phyloP scores from a whole-genome alignment of 495 filamentous ascomycete genomes.

The Hypoxylon trugodes region DNA sequence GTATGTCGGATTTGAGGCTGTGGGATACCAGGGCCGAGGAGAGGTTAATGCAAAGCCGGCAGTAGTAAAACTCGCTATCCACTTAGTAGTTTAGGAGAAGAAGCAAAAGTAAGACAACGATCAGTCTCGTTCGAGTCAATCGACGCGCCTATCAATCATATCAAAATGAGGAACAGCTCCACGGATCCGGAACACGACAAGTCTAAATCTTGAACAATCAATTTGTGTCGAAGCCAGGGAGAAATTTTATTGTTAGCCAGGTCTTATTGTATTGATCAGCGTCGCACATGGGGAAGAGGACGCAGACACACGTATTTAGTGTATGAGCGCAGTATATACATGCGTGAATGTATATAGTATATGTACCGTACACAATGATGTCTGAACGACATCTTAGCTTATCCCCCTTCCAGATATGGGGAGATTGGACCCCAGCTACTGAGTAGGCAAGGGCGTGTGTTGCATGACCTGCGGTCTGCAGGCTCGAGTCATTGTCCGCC shows the following conservation, averaged over 20 bases:
- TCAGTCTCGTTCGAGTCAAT: conserved; percentile 22
- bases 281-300: conserved; percentile 6
- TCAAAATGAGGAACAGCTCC: conserved; percentile 24
- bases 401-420: conserved; percentile 11
- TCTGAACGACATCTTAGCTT: conserved; percentile 21
- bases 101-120: conserved; percentile 38
- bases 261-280: conserved; percentile 10
- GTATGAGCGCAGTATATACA: too few species aligned
- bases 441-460: conserved; percentile 23
- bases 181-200: conserved; percentile 7
- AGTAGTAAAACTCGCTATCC: conserved; percentile 10
- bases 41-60: conserved; percentile 18
- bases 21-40: conserved; percentile 4
- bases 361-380: conserved; percentile 3
- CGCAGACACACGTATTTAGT: neutral
- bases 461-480: conserved; percentile 31
- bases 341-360: neutral
- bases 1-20: conserved; percentile 17
- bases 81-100: conserved; percentile 18
- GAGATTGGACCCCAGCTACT: conserved; percentile 36
- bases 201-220: conserved; percentile 11
- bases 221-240: neutral
- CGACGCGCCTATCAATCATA: conserved; percentile 33
- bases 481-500: conserved; percentile 10
- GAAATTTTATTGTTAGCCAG: conserved; percentile 20